These are phyloP conservation scores for Phytophthora syringae DNA, from an alignment of 352 stramenopile species.

Conservation along the genomic window DNA sequence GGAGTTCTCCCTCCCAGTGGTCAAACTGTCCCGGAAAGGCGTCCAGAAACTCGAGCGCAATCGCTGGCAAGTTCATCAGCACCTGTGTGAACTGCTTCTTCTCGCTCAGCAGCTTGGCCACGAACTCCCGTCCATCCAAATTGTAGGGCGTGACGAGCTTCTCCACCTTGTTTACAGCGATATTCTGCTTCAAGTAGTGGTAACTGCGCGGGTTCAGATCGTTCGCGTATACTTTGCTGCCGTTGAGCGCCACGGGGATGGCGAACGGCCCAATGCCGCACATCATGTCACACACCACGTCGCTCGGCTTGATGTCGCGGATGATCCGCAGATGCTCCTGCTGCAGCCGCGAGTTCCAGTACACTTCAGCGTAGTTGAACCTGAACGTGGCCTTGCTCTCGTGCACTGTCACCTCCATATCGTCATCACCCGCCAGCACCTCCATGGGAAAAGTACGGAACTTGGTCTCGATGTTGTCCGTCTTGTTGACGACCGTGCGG, in stretches of 20 bases:
- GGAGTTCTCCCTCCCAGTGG: slow-evolving; percentile 72
- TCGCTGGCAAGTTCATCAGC: slow-evolving; percentile 97
- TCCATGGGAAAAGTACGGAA: slow-evolving; percentile 98
- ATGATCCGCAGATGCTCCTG: slow-evolving; percentile 95
- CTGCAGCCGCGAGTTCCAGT: slow-evolving; percentile 97
- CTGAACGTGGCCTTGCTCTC: slow-evolving; percentile 94
- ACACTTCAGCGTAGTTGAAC: slow-evolving; percentile 97
- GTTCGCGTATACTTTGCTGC: slow-evolving; percentile 91
- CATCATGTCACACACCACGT: slow-evolving; percentile 96
- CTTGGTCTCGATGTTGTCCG: slow-evolving; percentile 94
- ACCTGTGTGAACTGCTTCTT: slow-evolving; percentile 89
- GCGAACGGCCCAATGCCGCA: slow-evolving; percentile 97
- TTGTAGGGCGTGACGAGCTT: slow-evolving; percentile 88
- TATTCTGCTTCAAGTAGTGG: slow-evolving; percentile 93
- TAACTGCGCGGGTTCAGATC: slow-evolving; percentile 93
- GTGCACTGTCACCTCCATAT: slow-evolving; percentile 89
- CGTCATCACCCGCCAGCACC: slow-evolving; percentile 89
- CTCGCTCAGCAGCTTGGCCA: slow-evolving; percentile 76
- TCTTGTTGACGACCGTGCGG: slow-evolving; percentile 98
- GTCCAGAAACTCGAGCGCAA: slow-evolving; percentile 94
- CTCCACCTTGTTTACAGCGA: slow-evolving; percentile 91
- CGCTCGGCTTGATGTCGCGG: slow-evolving; percentile 56
- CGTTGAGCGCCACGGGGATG: slow-evolving; percentile 91
- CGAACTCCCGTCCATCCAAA: slow-evolving; percentile 93
- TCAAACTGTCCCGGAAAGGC: slow-evolving; percentile 73